Percentiles rank a stretch among this genome's conserved stretches.
phyloP scores from a whole-genome alignment of 352 stramenopile species.

The Phytophthora sojae region DNA sequence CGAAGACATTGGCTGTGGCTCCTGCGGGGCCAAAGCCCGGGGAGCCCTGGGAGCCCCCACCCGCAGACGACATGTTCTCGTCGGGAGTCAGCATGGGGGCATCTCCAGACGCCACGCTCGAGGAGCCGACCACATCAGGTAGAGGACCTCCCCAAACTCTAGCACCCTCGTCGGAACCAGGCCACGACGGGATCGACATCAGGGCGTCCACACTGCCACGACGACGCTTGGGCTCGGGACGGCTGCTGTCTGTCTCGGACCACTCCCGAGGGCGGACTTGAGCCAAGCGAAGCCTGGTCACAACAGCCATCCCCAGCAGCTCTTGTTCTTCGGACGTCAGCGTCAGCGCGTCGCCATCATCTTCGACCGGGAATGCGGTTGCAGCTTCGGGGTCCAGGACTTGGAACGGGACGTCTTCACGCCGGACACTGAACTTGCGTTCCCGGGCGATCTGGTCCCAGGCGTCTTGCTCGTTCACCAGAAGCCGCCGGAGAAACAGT shows the following conservation, averaged over 20 bases:
- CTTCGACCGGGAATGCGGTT: too few species aligned
- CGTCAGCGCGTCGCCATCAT: too few species aligned
- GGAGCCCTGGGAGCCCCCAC: not conserved
- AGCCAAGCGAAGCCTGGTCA: not conserved
- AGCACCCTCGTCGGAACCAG: not conserved
- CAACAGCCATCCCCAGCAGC: too few species aligned
- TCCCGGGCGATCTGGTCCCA: slow-evolving; percentile 2
- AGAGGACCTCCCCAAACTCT: not conserved
- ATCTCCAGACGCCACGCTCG: too few species aligned
- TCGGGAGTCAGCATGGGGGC: slow-evolving; percentile 8
- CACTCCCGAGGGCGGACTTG: slow-evolving; percentile 4
- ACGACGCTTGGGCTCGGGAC: not conserved
- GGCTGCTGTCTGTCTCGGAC: not conserved
- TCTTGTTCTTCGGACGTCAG: too few species aligned
- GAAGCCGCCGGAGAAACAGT: not conserved
- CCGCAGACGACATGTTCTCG: slow-evolving; percentile 6
- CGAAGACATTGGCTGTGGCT: not conserved
- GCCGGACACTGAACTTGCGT: not conserved
- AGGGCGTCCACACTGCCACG: not conserved
- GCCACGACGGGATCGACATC: not conserved
- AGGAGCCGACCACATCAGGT: too few species aligned
- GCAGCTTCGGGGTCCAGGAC: not conserved
- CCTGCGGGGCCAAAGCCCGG: too few species aligned
- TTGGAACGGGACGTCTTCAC: not conserved
- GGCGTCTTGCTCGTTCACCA: not conserved